Percentiles rank a stretch among this genome's conserved stretches.
Evolutionary conservation across 2,329 filamentous ascomycete genomes (phyloP).

Genomic region (Penicillium nordicum): DNA sequence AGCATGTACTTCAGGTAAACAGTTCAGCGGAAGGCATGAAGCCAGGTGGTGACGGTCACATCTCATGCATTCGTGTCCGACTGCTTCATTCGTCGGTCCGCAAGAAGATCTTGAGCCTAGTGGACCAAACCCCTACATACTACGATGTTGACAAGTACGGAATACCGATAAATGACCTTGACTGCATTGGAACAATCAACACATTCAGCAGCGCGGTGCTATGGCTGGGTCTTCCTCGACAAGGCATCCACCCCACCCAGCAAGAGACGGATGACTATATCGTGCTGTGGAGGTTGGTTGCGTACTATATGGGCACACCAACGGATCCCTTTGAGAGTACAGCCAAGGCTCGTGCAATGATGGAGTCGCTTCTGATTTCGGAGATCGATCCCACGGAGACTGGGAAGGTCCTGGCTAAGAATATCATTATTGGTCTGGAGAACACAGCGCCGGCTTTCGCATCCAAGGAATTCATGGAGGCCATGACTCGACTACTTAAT

Average conservation of each 20-base stretch:
- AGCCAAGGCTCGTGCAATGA: too few relatives aligned
- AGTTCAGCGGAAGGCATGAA: slow-evolving; percentile 61
- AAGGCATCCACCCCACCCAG: slow-evolving; percentile 63
- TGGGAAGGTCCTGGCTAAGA: too few relatives aligned
- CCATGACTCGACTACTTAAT: too few relatives aligned
- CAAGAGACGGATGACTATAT: slow-evolving; percentile 27
- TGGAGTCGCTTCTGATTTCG: too few relatives aligned
- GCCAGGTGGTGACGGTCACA: slow-evolving; percentile 64
- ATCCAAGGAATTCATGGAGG: too few relatives aligned
- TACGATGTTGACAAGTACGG: slow-evolving; percentile 59
- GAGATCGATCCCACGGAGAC: too few relatives aligned
- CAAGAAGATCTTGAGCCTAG: slow-evolving; percentile 60
- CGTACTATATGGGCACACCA: too few relatives aligned
- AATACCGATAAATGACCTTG: slow-evolving; percentile 71
- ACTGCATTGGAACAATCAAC: slow-evolving; percentile 67
- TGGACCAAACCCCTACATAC: slow-evolving; percentile 56
- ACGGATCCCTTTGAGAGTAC: too few relatives aligned
- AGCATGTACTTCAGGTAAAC: slow-evolving; percentile 71
- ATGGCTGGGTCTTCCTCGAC: slow-evolving; percentile 66
- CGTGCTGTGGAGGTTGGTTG: too few relatives aligned
- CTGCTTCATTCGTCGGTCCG: slow-evolving; percentile 67
- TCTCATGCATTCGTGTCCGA: slow-evolving; percentile 64
- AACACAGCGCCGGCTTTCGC: too few relatives aligned
- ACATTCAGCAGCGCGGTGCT: slow-evolving; percentile 67
- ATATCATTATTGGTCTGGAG: too few relatives aligned